phyloP scores from a whole-genome alignment of 805 yeast genomes.

The Wickerhamiella alocasiicola region DNA sequence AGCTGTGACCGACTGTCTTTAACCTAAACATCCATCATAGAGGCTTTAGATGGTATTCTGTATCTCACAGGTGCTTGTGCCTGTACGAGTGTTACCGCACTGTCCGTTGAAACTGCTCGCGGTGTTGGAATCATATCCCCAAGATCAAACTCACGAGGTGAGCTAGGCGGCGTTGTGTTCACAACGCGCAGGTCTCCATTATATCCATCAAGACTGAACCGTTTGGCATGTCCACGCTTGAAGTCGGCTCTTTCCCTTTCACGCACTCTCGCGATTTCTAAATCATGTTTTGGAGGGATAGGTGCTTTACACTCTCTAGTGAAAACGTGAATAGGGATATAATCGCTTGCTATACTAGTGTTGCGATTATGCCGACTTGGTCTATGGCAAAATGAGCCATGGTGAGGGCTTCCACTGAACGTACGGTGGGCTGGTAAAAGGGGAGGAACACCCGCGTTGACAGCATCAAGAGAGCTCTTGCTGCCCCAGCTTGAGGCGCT shows the following conservation, averaged over 20 bases:
- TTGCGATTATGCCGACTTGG: not conserved
- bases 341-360: slow-evolving; percentile 6
- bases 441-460: slow-evolving; percentile 12
- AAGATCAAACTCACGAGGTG: slow-evolving; percentile 7
- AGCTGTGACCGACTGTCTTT: too few relatives aligned
- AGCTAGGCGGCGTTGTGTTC: slow-evolving; percentile 5
- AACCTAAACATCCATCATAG: too few relatives aligned
- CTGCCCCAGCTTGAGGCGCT: slow-evolving; percentile 1
- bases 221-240: not conserved
- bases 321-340: slow-evolving; percentile 7
- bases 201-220: slow-evolving; percentile 11
- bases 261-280: too few relatives aligned
- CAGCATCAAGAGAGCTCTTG: not conserved
- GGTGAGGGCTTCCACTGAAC: slow-evolving; percentile 6
- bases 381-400: slow-evolving; percentile 7
- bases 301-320: slow-evolving; percentile 4
- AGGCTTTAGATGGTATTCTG: slow-evolving; percentile 8
- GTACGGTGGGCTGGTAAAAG: slow-evolving; percentile 12
- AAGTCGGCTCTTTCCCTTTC: not conserved
- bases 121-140: too few relatives aligned
- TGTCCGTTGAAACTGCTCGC: too few relatives aligned
- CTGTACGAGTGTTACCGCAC: too few relatives aligned
- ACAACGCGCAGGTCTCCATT: slow-evolving; percentile 9
- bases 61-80: slow-evolving; percentile 6
- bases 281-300: too few relatives aligned